phyloP scores from a whole-genome alignment of 805 yeast genomes.

The Hyphopichia homilentoma region DNA sequence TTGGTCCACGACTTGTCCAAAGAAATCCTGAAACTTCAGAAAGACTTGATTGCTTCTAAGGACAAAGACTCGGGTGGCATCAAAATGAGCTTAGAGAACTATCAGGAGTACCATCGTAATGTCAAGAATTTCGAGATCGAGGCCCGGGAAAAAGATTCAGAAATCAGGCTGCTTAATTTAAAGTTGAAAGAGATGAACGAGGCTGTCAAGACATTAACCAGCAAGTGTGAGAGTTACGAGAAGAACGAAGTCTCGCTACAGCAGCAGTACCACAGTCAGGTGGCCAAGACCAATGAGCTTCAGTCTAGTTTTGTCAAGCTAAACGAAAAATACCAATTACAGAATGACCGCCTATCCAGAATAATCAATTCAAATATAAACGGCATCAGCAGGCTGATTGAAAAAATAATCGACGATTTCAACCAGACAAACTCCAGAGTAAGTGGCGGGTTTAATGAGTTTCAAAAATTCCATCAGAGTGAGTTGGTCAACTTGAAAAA shows the following conservation, averaged over 20 bases:
- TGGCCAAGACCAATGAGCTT: background rate
- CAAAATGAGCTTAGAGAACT: constrained; percentile 3
- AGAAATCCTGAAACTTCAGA: constrained; percentile 54
- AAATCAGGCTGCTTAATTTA: background rate
- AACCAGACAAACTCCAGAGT: background rate
- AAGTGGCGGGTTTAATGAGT: background rate
- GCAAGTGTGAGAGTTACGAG: background rate
- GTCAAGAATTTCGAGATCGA: constrained; percentile 1
- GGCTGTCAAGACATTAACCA: background rate
- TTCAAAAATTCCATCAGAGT: background rate
- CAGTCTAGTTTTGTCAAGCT: background rate
- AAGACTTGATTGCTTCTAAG: constrained; percentile 61
- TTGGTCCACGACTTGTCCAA: constrained; percentile 49
- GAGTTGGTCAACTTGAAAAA: background rate
- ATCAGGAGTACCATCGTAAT: constrained; percentile 1
- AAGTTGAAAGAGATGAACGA: background rate
- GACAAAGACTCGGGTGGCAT: constrained; percentile 24
- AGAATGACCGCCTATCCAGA: background rate
- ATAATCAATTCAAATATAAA: background rate
- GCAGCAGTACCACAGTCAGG: background rate
- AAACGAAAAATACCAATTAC: constrained; percentile 1
- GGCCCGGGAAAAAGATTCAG: background rate
- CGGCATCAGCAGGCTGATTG: constrained; percentile 1
- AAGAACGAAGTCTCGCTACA: background rate
- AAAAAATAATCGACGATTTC: background rate